These are phyloP conservation scores for Talaromyces piceae DNA, from an alignment of 2,329 filamentous ascomycete species.

Conservation along the genomic window DNA sequence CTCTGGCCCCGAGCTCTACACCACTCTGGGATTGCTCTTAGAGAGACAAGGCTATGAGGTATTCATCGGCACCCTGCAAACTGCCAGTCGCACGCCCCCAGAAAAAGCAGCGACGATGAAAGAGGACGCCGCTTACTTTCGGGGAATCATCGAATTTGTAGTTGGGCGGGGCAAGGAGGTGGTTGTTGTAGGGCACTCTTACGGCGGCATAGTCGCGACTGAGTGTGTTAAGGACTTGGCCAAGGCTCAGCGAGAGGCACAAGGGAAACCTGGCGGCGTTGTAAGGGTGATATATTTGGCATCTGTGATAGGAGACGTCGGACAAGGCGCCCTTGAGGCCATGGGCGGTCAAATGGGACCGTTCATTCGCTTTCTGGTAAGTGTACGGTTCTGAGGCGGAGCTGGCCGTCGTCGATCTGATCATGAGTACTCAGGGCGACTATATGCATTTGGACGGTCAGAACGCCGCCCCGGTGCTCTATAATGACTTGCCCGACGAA, in stretches of 20 bases:
- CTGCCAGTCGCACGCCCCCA: constrained; percentile 1
- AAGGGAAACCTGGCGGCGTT: constrained; percentile 21
- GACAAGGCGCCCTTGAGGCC: background rate
- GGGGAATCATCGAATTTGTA: constrained; percentile 20
- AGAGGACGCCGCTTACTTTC: constrained; percentile 26
- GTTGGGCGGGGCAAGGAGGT: constrained; percentile 17
- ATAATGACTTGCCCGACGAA: constrained; percentile 1
- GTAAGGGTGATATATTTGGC: constrained; percentile 19
- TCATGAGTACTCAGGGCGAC: constrained; percentile 2
- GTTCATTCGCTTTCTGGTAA: constrained; percentile 2
- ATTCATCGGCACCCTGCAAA: constrained; percentile 12
- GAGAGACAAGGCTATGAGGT: constrained; percentile 17
- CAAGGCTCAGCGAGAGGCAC: constrained; percentile 15
- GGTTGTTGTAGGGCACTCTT: constrained; percentile 21
- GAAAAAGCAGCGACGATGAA: constrained; percentile 21
- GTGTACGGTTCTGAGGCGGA: background rate
- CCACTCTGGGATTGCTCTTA: background rate
- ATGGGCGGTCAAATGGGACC: constrained; percentile 3
- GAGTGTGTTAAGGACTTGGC: constrained; percentile 18
- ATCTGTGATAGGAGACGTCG: constrained; percentile 12
- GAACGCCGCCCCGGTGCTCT: background rate
- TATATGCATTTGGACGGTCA: constrained; percentile 8
- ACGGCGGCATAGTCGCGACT: constrained; percentile 19
- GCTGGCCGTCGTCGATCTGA: background rate
- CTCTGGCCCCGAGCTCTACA: constrained; percentile 3